Percentiles rank a stretch among this genome's conserved stretches.
Evolutionary conservation across 306 rosid genomes (phyloP).

Genomic region (Begonia peltatifolia): DNA sequence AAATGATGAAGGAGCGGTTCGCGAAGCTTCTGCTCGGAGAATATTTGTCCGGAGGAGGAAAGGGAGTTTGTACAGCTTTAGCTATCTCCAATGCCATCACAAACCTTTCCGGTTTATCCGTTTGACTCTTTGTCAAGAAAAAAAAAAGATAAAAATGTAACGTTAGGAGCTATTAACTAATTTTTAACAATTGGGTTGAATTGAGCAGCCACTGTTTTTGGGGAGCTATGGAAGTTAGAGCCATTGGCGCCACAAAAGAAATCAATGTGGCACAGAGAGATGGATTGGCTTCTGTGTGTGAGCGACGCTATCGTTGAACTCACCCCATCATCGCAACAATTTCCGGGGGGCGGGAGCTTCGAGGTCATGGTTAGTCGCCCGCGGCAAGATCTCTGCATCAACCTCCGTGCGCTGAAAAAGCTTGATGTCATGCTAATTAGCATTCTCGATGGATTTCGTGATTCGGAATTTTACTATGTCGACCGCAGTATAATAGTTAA

Average conservation of each 20-base stretch:
- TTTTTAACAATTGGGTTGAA: neutral
- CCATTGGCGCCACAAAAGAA: slow-evolving; percentile 50
- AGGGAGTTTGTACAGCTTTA: slow-evolving; percentile 80
- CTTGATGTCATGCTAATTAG: slow-evolving; percentile 7
- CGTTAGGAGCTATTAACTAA: neutral
- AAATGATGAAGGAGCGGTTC: slow-evolving; percentile 91
- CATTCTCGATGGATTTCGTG: slow-evolving; percentile 32
- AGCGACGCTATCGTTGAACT: slow-evolving; percentile 81
- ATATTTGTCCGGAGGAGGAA: slow-evolving; percentile 96
- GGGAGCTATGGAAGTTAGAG: slow-evolving; percentile 83
- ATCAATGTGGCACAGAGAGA: slow-evolving; percentile 81
- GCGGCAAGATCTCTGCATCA: slow-evolving; percentile 5
- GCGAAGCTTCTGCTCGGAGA: slow-evolving; percentile 89
- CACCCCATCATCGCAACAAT: slow-evolving; percentile 68
- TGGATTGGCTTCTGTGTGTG: slow-evolving; percentile 73
- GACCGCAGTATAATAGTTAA: slow-evolving; percentile 30
- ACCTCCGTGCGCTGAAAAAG: slow-evolving; percentile 8
- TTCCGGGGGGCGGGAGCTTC: slow-evolving; percentile 71
- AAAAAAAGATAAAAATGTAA: neutral
- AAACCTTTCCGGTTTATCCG: slow-evolving; percentile 57
- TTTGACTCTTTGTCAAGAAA: neutral
- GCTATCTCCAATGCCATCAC: slow-evolving; percentile 91
- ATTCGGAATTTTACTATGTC: slow-evolving; percentile 46
- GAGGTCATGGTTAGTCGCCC: slow-evolving; percentile 37
- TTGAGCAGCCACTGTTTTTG: slow-evolving; percentile 60